Conservation (phyloP, 768 basidiomycete species). For the Leccinum boreale region DNA sequence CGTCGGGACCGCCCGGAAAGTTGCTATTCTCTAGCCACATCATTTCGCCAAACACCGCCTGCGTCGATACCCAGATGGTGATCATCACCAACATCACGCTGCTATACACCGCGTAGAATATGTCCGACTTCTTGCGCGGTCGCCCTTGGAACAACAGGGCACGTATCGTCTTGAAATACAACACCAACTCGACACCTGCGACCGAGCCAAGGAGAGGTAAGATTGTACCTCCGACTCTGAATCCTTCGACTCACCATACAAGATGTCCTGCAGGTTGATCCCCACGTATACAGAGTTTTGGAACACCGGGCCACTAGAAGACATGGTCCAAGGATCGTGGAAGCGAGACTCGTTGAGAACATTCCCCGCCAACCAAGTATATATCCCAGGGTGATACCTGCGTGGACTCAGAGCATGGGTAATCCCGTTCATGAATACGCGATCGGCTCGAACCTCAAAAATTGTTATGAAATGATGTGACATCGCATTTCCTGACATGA, state of each 20-base stretch:
- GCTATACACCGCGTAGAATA: conserved; percentile 26
- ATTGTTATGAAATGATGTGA: neutral
- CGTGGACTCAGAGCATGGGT: neutral
- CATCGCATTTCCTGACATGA: neutral
- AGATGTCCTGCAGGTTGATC: conserved; percentile 23
- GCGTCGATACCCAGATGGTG: conserved; percentile 31
- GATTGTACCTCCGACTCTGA: neutral
- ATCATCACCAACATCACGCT: conserved; percentile 28
- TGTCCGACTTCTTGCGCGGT: conserved; percentile 5
- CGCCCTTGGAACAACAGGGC: conserved; percentile 6
- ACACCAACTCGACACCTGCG: conserved; percentile 23
- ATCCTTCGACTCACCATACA: conserved; percentile 18
- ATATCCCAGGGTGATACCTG: conserved; percentile 1
- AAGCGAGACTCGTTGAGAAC: neutral
- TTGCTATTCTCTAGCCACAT: conserved; percentile 35
- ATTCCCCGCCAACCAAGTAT: neutral
- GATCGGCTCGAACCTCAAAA: neutral
- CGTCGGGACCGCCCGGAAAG: conserved; percentile 35
- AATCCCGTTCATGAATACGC: neutral
- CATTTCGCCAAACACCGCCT: conserved; percentile 30
- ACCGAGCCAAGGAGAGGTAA: neutral
- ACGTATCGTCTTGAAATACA: conserved; percentile 26
- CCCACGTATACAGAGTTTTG: conserved; percentile 22
- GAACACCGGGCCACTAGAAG: conserved; percentile 19
- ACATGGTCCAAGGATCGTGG: conserved; percentile 6